These are phyloP conservation scores for Naganishia cerealis DNA, from an alignment of 1,284 basidiomycete species.

Conservation along the genomic window DNA sequence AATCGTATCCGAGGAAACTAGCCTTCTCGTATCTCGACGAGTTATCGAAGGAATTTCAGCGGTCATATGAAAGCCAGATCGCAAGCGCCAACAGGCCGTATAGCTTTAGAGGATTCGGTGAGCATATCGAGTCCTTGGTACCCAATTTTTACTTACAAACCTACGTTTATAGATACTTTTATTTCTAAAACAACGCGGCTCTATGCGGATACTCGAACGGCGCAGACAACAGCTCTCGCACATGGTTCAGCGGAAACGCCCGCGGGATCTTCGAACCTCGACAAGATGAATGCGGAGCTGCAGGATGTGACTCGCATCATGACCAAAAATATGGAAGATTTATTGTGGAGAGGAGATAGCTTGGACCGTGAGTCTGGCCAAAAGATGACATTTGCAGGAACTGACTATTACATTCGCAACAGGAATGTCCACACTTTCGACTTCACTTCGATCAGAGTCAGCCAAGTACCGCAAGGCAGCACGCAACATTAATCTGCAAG, in stretches of 20 bases:
- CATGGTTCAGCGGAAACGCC: conserved; percentile 67
- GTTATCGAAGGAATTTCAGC: conserved; percentile 89
- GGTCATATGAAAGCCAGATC: conserved; percentile 85
- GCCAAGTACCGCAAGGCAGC: conserved; percentile 97
- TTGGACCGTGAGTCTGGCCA: conserved; percentile 71
- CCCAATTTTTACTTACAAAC: neutral
- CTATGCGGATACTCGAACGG: conserved; percentile 89
- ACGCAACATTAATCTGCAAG: conserved; percentile 88
- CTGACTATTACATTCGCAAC: neutral
- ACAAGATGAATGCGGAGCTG: conserved; percentile 89
- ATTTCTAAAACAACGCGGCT: conserved; percentile 96
- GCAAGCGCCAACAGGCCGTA: conserved; percentile 83
- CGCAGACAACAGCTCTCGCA: conserved; percentile 58
- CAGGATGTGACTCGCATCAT: conserved; percentile 98
- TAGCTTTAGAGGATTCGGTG: conserved; percentile 92
- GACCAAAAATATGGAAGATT: conserved; percentile 99
- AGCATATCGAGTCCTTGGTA: conserved; percentile 44
- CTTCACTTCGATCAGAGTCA: conserved; percentile 92
- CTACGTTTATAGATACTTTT: conserved; percentile 73
- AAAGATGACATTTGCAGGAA: neutral
- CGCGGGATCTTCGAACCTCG: conserved; percentile 60
- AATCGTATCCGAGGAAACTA: conserved; percentile 94
- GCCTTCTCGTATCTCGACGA: conserved; percentile 98
- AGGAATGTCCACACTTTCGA: conserved; percentile 98
- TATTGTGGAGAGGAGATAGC: conserved; percentile 95